Evolutionary conservation across 108 stramenopile species (phyloP).

Genomic region (Epithemia pelagica): DNA sequence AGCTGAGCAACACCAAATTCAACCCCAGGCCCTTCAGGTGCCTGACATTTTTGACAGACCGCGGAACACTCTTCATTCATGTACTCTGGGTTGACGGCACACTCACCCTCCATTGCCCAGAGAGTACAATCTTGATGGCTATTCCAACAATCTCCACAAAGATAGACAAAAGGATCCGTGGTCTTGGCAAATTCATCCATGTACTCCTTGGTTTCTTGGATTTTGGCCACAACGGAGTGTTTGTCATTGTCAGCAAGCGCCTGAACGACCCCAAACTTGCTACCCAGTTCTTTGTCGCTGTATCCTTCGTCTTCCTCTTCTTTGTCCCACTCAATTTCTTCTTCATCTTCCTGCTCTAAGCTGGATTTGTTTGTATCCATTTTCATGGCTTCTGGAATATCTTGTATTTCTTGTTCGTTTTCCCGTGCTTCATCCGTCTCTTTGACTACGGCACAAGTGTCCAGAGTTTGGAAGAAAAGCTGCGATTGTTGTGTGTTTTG

Average conservation of each 20-base stretch:
- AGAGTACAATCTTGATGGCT: slow-evolving; percentile 49
- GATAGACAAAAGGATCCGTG: not conserved
- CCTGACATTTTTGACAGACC: slow-evolving; percentile 24
- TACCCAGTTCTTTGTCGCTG: not conserved
- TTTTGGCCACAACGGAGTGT: not conserved
- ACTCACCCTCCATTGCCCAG: slow-evolving; percentile 68
- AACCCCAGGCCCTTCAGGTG: not conserved
- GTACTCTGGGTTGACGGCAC: slow-evolving; percentile 57
- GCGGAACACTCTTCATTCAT: slow-evolving; percentile 61
- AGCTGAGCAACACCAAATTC: not conserved
- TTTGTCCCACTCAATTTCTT: not conserved
- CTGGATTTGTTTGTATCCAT: no score
- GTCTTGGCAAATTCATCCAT: not conserved
- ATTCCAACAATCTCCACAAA: slow-evolving; percentile 8
- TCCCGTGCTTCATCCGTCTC: no score
- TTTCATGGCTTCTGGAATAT: no score
- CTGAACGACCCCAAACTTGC: not conserved
- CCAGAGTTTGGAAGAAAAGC: no score
- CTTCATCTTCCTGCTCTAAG: no score
- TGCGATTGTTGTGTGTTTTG: no score
- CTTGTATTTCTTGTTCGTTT: no score
- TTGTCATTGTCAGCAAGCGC: not conserved
- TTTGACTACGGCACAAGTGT: no score
- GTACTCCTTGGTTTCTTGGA: not conserved
- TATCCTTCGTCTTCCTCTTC: not conserved